Base-by-base conservation (phyloP, 192 early-diverging fungal genomes). In the Coemansia sp. region DNA sequence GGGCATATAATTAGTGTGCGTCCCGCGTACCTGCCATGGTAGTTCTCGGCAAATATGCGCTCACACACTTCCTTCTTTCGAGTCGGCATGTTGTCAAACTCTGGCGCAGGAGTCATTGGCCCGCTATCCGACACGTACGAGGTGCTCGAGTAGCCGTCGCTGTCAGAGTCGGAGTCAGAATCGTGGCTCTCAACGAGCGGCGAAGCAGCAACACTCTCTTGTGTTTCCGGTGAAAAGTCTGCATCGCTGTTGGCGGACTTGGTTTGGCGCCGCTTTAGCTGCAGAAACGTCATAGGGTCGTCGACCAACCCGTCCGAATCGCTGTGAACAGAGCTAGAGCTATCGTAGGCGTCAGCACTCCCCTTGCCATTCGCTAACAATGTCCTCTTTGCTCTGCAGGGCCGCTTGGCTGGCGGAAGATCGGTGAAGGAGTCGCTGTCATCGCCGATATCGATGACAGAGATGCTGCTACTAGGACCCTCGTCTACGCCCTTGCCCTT, bases 1-100 rank as follows among this genome's bases (percentile, higher is more conserved):
- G 92, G 92, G 46, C 89, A 91, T 10, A 93, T 76, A 49, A 93
- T 89, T 41, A 93, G 76, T 9, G 92, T 93, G 18, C 87, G 81
- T 2, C 79, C 79, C 18, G 81, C 81, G 43, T 84, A 84, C 24
- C 77, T 67, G 13, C 81, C 76, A 18, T 71, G 81, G 62, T 79
- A 79, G 62, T 74, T 84, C 4, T 57, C 73, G 38, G 58, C 62
- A 20, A 84, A 84, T 10, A 49, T 65, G 46, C 68, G 65, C 62
- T 84, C 81, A 47, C 81, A 84, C 40, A 62, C 60, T 27, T 79
- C 81, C 53, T 77, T 75, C 9, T 71, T 73, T 36, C 63, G 46
- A 5, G 75, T 82, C 57, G 71, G 49, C 63, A 60, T 36, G 58
- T 82, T 82, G 44, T 82, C 80, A 68, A 72, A 82, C 31, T 68